Base-by-base conservation (phyloP, 2,329 filamentous ascomycete species). In the Cladosporium sp. region DNA sequence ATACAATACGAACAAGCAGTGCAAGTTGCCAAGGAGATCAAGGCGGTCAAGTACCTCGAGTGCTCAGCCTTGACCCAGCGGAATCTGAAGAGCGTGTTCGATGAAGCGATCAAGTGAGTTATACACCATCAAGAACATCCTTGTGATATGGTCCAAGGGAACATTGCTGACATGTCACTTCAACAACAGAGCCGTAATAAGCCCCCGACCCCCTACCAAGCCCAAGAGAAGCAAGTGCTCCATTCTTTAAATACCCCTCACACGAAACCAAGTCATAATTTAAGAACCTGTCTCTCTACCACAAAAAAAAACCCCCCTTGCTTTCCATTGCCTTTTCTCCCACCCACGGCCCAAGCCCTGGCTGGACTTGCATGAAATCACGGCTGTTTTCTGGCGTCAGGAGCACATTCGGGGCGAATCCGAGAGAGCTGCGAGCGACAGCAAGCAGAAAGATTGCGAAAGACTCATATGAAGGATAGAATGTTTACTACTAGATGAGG, bases 21-120 rank as follows among this genome's bases (percentile, higher is more conserved):
- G 69, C 83, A 89, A 70, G 91, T 94, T 69, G 92, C 93, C 69
- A 96, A 96, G 83, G 93, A 97, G 75, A 97, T 99, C 80, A 90
- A 88, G 77, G 94, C 95, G 55, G 91, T 95, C 82, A 98, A 97
- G 82, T 99, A 99, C 81, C 86, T 98, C 50, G 95, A 99, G 82
- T 99, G 95, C 82, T 98, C 95, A 62, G 95, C 95, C 57, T 84
- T 99, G 72, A 99, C 95, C 44, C 95, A 98, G 84, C 86, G 94
- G 76, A 97, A 97, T 80, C 81, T 99, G 73, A 99, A 99, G 89
- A 96, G 92, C 75, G 95, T 99, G 58, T 99, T 99, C 77, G 95
- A 99, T 77, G 94, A 97, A 81, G 95, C 95, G 37, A 99, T 99
- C 77, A 90, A 95, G 95, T 98, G 82, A 73, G 89, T 81, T 18